Percentiles rank a stretch among this genome's conserved stretches.
These are phyloP conservation scores for Forsythia suspensa DNA, from an alignment of 257 asterid genomes.

Conservation along the genomic window DNA sequence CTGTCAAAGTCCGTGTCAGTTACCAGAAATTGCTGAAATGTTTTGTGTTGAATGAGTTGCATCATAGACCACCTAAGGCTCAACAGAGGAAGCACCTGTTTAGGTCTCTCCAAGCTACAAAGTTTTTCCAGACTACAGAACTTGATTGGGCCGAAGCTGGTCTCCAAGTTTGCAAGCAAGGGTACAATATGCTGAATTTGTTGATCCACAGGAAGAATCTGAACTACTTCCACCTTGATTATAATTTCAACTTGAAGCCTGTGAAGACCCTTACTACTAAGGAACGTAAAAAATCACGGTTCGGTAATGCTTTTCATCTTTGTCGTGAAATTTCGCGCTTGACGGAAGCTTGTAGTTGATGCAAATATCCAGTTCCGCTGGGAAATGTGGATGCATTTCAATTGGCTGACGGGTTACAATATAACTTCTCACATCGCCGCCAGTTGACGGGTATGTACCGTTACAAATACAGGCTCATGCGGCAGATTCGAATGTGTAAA, in stretches of 20 bases:
- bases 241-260: slow-evolving; percentile 94
- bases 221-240: slow-evolving; percentile 94
- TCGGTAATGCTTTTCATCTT: slow-evolving; percentile 98
- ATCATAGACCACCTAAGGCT: slow-evolving; percentile 98
- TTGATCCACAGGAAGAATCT: slow-evolving; percentile 92
- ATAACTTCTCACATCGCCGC: slow-evolving; percentile 95
- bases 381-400: slow-evolving; percentile 99
- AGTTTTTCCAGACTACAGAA: slow-evolving; percentile 94
- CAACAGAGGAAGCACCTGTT: slow-evolving; percentile 95
- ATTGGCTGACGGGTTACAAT: slow-evolving; percentile 98
- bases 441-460: slow-evolving; percentile 99
- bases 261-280: slow-evolving; percentile 97
- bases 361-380: slow-evolving; percentile 98
- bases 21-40: slow-evolving; percentile 94
- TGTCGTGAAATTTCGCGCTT: slow-evolving; percentile 95
- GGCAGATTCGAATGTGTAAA: slow-evolving; percentile 99
- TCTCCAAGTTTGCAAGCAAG: slow-evolving; percentile 98
- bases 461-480: slow-evolving; percentile 96
- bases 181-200: slow-evolving; percentile 94
- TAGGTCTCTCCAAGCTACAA: slow-evolving; percentile 93
- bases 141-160: slow-evolving; percentile 99
- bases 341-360: slow-evolving; percentile 96
- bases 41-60: slow-evolving; percentile 94
- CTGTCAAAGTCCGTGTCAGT: slow-evolving; percentile 98
- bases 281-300: slow-evolving; percentile 95